A percentile compares a stretch with the other conserved stretches of the same genome.
phyloP scores from a whole-genome alignment of 129 eudicot species.

The Tagetes patula region DNA sequence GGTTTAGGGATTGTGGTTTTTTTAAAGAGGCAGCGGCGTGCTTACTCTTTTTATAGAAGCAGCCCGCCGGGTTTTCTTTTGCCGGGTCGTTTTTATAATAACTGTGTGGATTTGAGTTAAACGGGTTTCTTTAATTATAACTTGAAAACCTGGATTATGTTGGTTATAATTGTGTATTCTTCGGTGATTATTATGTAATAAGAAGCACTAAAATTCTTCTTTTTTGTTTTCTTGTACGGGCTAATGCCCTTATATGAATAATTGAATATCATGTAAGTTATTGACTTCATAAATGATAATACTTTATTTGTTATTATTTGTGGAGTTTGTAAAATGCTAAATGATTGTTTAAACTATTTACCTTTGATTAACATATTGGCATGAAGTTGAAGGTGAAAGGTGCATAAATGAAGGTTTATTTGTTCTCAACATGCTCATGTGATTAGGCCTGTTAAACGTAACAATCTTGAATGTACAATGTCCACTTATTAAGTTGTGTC shows the following conservation, averaged over 20 bases:
- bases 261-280: not conserved
- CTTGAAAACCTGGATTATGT: conserved; percentile 19
- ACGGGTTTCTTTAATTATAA: conserved; percentile 27
- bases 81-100: conserved; percentile 24
- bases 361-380: no score
- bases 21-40: conserved; percentile 61
- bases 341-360: no score
- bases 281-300: not conserved
- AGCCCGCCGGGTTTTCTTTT: conserved; percentile 61
- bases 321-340: no score
- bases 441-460: not conserved
- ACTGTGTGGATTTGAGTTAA: conserved; percentile 24
- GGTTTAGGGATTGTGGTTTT: conserved; percentile 39
- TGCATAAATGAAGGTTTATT: no score
- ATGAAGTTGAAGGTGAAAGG: no score
- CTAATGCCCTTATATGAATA: conserved; percentile 8
- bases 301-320: not conserved
- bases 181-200: conserved; percentile 32
- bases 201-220: conserved; percentile 34
- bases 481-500: no score
- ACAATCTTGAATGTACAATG: no score
- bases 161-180: conserved; percentile 39
- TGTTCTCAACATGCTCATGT: not conserved
- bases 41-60: conserved; percentile 67
- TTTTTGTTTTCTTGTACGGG: conserved; percentile 20